Percentiles rank a stretch among this genome's conserved stretches.
phyloP scores from a whole-genome alignment of 2,329 filamentous ascomycete genomes.

The Fusarium penzigii region DNA sequence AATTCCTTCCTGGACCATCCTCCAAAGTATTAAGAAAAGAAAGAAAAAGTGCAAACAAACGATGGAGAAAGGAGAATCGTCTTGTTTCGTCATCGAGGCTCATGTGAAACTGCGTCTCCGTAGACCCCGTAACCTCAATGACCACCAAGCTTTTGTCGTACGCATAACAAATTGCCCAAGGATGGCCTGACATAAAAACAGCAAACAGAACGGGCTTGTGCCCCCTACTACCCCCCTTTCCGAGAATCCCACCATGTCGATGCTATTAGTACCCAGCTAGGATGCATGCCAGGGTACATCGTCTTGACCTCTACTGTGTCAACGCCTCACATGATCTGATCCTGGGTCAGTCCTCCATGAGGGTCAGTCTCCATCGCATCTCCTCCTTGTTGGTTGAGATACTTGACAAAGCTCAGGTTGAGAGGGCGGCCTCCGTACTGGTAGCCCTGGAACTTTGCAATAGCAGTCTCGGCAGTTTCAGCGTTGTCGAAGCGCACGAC shows the following conservation, averaged over 20 bases:
- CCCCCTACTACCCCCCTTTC: neutral
- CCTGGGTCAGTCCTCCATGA: constrained; percentile 79
- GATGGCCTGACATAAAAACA: neutral
- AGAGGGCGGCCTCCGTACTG: constrained; percentile 95
- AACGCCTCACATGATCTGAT: constrained; percentile 84
- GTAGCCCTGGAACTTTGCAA: constrained; percentile 96
- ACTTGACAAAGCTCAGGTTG: constrained; percentile 91
- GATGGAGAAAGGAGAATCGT: constrained; percentile 1
- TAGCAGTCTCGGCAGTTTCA: constrained; percentile 88
- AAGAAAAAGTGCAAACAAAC: too few species aligned
- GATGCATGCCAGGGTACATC: neutral
- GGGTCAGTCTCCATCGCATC: constrained; percentile 85
- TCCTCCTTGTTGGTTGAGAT: constrained; percentile 67
- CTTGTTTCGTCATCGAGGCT: constrained; percentile 22
- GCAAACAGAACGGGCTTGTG: neutral
- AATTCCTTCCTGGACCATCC: neutral
- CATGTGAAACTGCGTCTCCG: constrained; percentile 21
- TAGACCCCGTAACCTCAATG: constrained; percentile 20
- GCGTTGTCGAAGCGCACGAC: constrained; percentile 90
- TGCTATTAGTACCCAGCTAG: neutral
- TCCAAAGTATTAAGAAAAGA: neutral
- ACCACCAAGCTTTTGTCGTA: constrained; percentile 29
- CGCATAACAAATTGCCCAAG: constrained; percentile 18
- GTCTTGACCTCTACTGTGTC: neutral
- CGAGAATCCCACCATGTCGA: neutral